Base-by-base conservation (phyloP, 108 stramenopile species). In the Ochromonas danica region DNA sequence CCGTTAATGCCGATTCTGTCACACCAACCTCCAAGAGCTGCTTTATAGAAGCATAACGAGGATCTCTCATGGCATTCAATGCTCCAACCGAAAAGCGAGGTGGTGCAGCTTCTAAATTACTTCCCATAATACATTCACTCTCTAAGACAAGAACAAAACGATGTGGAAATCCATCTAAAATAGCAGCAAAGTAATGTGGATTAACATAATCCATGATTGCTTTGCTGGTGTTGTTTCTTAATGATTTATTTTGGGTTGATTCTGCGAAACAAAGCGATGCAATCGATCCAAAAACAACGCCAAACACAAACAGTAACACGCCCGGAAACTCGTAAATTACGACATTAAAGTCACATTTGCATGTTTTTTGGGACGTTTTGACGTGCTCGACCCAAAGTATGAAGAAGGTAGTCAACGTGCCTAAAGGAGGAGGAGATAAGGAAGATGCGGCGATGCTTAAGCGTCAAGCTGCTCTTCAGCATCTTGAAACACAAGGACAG, bases 111-210 rank as follows among this genome's bases (percentile, higher is more conserved):
- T 35, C 27, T 28, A 28, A 6, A 31, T 33, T 6, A 36, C 35
- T 67, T 10, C 51, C 51, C 51, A 17, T 10, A 17, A 57, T 17
- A 22, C 10, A 57, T 36, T 67, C 63, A 25, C 63, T 14, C 25
- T 67, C 63, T 31, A 35, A 10, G 3, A 67, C 31, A 22, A 67
- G 63, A 6, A 67, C 31, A 33, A 67, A 67, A 10, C 63, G 63
- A 33, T 67, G 63, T 6, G 63, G 63, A 33, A 67, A 3, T 36
- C 63, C 63, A 67, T 67, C 63, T 31, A 67, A 33, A 67, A 67
- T 67, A 25, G 63, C 63, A 6, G 27, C 17, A 67, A 67, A 67
- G n/a, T n/a, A n/a, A n/a, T n/a, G n/a, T n/a, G n/a, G n/a, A n/a
- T n/a, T n/a, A n/a, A n/a, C n/a, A n/a, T n/a, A n/a, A n/a, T n/a